These are phyloP conservation scores for Pythium scleroteichum DNA, from an alignment of 352 stramenopile genomes.

Conservation along the genomic window DNA sequence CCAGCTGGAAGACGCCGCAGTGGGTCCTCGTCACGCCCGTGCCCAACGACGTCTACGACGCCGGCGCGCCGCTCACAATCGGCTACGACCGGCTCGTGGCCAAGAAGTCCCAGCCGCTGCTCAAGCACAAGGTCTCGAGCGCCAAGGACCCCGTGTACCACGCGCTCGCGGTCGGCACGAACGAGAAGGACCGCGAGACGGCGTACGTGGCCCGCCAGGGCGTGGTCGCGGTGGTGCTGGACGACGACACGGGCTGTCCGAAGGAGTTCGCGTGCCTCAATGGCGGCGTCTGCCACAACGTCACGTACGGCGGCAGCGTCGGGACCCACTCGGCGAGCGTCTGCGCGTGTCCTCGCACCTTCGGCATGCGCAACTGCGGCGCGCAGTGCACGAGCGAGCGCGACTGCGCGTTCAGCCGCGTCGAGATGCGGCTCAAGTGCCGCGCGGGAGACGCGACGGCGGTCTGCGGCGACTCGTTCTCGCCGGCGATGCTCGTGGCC, in stretches of 20 bases:
- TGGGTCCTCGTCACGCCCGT: constrained; percentile 43
- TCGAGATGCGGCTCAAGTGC: constrained; percentile 45
- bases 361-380: constrained; percentile 62
- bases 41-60: constrained; percentile 55
- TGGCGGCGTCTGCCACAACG: constrained; percentile 41
- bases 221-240: constrained; percentile 44
- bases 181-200: constrained; percentile 35
- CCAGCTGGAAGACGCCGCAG: constrained; percentile 60
- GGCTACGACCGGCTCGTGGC: constrained; percentile 51
- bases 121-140: constrained; percentile 44
- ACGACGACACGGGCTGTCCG: constrained; percentile 69
- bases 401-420: constrained; percentile 52
- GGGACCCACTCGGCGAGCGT: constrained; percentile 20
- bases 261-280: constrained; percentile 63
- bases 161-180: constrained; percentile 43
- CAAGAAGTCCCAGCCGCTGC: constrained; percentile 50
- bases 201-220: constrained; percentile 45
- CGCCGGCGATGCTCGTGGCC: constrained; percentile 37
- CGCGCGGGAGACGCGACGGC: constrained; percentile 19
- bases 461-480: constrained; percentile 47
- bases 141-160: constrained; percentile 43
- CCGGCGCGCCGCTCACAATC: constrained; percentile 46
- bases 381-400: constrained; percentile 39
- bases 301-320: constrained; percentile 15
- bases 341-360: constrained; percentile 49